Percentiles rank a stretch among this genome's conserved stretches.
phyloP scores from a whole-genome alignment of 192 early-diverging fungal species.

The Powellomyces hirtus region DNA sequence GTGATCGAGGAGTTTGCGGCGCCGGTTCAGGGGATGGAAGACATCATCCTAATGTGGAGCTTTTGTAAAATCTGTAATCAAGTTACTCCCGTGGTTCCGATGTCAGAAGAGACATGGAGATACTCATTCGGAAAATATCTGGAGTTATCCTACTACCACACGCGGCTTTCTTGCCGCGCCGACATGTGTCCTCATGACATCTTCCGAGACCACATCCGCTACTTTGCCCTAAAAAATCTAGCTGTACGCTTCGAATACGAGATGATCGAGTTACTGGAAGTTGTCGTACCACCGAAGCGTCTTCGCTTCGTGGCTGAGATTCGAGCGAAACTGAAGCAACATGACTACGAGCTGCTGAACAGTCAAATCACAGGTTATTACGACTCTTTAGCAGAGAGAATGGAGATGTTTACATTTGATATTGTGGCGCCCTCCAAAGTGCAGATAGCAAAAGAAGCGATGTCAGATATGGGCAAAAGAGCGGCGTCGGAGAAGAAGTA shows the following conservation, averaged over 20 bases:
- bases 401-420: constrained; percentile 78
- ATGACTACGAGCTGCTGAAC: constrained; percentile 67
- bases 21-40: constrained; percentile 66
- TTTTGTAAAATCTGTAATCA: constrained; percentile 72
- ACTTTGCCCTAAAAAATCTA: constrained; percentile 74
- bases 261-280: constrained; percentile 68
- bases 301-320: constrained; percentile 49
- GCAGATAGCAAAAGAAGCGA: constrained; percentile 67
- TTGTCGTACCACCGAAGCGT: constrained; percentile 68
- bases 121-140: constrained; percentile 98
- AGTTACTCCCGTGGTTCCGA: constrained; percentile 67
- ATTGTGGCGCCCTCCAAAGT: constrained; percentile 69
- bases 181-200: constrained; percentile 81
- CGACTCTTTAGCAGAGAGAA: constrained; percentile 77
- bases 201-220: constrained; percentile 79
- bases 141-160: constrained; percentile 86
- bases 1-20: constrained; percentile 58
- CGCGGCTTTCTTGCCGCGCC: constrained; percentile 58
- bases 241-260: constrained; percentile 78
- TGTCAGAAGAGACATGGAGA: constrained; percentile 86
- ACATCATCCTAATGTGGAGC: constrained; percentile 86
- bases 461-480: constrained; percentile 68
- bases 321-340: constrained; percentile 65
- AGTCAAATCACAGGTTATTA: constrained; percentile 76
- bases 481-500: constrained; percentile 76